Conservation (phyloP, 768 basidiomycete genomes). For the Suillus plorans region DNA sequence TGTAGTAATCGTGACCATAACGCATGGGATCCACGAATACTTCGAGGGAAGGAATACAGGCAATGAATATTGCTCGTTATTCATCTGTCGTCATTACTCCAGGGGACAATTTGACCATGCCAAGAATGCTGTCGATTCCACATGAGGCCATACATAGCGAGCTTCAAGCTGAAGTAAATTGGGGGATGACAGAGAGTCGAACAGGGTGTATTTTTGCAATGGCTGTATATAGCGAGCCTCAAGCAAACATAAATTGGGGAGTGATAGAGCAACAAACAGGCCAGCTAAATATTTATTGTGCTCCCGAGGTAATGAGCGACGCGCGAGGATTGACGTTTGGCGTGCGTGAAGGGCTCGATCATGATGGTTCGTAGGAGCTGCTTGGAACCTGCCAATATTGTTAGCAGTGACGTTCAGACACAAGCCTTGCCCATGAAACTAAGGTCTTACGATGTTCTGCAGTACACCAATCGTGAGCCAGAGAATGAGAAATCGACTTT, state of each 20-base stretch:
- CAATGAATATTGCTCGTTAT: conserved; percentile 10
- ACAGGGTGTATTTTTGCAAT: background rate
- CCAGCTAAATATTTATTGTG: background rate
- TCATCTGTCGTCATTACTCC: conserved; percentile 17
- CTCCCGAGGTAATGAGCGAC: background rate
- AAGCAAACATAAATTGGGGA: conserved; percentile 7
- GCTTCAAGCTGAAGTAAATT: conserved; percentile 9
- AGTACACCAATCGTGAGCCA: background rate
- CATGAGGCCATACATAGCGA: conserved; percentile 11
- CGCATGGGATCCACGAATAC: background rate
- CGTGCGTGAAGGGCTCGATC: conserved; percentile 9
- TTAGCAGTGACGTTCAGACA: background rate
- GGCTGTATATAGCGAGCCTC: background rate
- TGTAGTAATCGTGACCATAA: background rate
- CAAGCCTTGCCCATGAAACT: background rate
- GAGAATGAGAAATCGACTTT: background rate
- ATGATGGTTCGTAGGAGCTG: background rate
- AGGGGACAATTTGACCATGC: conserved; percentile 20
- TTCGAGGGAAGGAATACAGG: conserved; percentile 20
- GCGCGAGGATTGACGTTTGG: conserved; percentile 13
- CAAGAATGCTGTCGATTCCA: conserved; percentile 18
- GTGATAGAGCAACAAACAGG: conserved; percentile 14
- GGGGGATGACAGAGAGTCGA: background rate
- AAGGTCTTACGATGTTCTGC: background rate
- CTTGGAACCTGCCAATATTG: background rate